Base-by-base conservation (phyloP, 495 filamentous ascomycete species). In the Trichocladium uniseriatum region DNA sequence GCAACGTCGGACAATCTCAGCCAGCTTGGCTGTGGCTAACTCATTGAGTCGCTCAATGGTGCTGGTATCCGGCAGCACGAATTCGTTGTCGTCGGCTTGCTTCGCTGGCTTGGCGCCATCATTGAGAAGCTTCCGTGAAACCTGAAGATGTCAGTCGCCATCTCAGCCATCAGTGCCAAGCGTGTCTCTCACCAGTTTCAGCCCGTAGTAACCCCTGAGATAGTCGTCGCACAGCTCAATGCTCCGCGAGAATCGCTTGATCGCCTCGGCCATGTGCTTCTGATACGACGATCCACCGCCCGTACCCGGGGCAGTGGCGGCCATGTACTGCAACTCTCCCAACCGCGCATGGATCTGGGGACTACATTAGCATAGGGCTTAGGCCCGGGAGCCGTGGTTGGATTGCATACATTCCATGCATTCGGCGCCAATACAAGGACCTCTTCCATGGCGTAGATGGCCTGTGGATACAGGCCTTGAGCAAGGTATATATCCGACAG, bases 191-290 rank as follows among this genome's bases (percentile, higher is more conserved):
- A 94, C 87, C 65, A 94, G 58, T 60, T 84, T 86, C 48, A 98
- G 71, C 19, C 92, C 92, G 65, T 96, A 97, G 59, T 86, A 90
- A 2, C 91, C 92, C 48, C 92, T 80, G 48, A 97, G 64, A 65
- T 96, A 97, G 61, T 86, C 83, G 48, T 94, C 85, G 62, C 90
- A 96, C 24, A 98, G 78, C 69, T 98, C 92, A 49, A 97, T 79
- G 58, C 88, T 92, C 52, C 92, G 76, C 52, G 86, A 84, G 60
- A 92, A 97, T 52, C 89, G 77, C 51, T 86, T 82, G 43, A 94
- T 68, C 6, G 89, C 82, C 58, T 87, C 86, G 19, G 73, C 63
- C 51, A 90, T 69, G 42, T 74, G 69, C 52, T 78, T 77, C 35
- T 68, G 53, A 20, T 71, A 60, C 8, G 64, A 56, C 3, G n/a